Conservation (phyloP, 495 filamentous ascomycete genomes). For the Penicillium cataractarum region DNA sequence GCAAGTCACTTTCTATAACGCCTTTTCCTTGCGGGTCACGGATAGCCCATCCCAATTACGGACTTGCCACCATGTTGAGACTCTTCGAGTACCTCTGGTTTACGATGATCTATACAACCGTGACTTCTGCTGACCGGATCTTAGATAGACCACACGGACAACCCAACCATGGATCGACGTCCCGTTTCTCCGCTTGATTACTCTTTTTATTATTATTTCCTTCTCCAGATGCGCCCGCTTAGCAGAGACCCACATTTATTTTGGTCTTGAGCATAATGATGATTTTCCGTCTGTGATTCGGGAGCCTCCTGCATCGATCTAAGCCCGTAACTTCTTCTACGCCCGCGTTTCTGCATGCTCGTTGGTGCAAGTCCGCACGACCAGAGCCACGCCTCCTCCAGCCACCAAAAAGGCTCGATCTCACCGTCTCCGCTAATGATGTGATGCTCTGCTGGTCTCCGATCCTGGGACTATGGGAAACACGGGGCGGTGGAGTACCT, state of each 20-base stretch:
- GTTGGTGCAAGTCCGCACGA: slow-evolving; percentile 37
- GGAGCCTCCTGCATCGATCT: slow-evolving; percentile 33
- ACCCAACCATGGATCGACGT: slow-evolving; percentile 8
- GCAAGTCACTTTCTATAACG: not conserved
- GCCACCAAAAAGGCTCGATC: slow-evolving; percentile 38
- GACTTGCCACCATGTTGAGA: too few relatives aligned
- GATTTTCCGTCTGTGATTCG: slow-evolving; percentile 33
- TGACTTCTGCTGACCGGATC: not conserved
- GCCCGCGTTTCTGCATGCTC: slow-evolving; percentile 36
- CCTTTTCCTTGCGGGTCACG: not conserved
- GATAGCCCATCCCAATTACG: not conserved
- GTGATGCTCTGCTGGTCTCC: slow-evolving; percentile 24
- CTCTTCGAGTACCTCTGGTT: not conserved
- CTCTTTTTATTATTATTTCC: not conserved
- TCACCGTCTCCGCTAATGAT: slow-evolving; percentile 44
- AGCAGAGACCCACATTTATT: slow-evolving; percentile 11
- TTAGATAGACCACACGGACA: not conserved
- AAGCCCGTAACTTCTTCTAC: slow-evolving; percentile 22
- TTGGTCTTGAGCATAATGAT: slow-evolving; percentile 22
- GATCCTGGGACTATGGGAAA: slow-evolving; percentile 18
- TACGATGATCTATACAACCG: not conserved
- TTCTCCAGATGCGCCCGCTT: slow-evolving; percentile 6
- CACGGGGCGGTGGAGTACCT: slow-evolving; percentile 14
- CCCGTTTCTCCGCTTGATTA: not conserved
- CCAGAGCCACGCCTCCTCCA: slow-evolving; percentile 30